Evolutionary conservation across 768 basidiomycete genomes (phyloP).

Genomic region (Hericium rajendrae): DNA sequence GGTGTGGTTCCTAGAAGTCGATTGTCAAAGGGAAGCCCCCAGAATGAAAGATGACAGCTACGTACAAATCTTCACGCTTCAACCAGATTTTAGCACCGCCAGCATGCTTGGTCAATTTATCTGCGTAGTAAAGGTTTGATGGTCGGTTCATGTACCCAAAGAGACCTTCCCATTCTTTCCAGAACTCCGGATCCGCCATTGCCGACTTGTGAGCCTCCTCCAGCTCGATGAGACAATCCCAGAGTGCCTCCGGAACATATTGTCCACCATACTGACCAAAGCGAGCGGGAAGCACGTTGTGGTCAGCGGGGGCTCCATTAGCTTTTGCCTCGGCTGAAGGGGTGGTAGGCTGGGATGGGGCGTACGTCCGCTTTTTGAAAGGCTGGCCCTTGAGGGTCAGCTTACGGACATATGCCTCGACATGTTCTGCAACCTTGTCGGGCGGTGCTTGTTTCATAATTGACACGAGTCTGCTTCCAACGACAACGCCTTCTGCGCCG

Average conservation of each 20-base stretch:
- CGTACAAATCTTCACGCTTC: conserved; percentile 85
- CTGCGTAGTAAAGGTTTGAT: conserved; percentile 83
- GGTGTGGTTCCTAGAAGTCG: conserved; percentile 71
- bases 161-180: conserved; percentile 81
- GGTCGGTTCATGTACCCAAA: conserved; percentile 95
- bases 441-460: conserved; percentile 61
- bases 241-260: conserved; percentile 94
- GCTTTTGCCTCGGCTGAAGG: conserved; percentile 24
- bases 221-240: conserved; percentile 84
- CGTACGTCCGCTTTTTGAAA: conserved; percentile 3
- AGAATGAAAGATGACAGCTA: not conserved
- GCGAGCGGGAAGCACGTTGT: conserved; percentile 56
- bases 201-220: conserved; percentile 87
- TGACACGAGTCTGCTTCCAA: conserved; percentile 79
- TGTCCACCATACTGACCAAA: conserved; percentile 97
- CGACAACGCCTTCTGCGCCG: conserved; percentile 92
- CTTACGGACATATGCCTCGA: conserved; percentile 68
- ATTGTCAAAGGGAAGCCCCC: not conserved
- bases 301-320: conserved; percentile 24
- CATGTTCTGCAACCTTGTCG: conserved; percentile 38
- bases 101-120: conserved; percentile 79
- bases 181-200: conserved; percentile 80
- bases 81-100: conserved; percentile 97
- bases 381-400: conserved; percentile 41
- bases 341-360: conserved; percentile 25